Percentiles rank a stretch among this genome's conserved stretches.
phyloP scores from a whole-genome alignment of 139 green algal genomes.

The Mychonastes homosphaera region DNA sequence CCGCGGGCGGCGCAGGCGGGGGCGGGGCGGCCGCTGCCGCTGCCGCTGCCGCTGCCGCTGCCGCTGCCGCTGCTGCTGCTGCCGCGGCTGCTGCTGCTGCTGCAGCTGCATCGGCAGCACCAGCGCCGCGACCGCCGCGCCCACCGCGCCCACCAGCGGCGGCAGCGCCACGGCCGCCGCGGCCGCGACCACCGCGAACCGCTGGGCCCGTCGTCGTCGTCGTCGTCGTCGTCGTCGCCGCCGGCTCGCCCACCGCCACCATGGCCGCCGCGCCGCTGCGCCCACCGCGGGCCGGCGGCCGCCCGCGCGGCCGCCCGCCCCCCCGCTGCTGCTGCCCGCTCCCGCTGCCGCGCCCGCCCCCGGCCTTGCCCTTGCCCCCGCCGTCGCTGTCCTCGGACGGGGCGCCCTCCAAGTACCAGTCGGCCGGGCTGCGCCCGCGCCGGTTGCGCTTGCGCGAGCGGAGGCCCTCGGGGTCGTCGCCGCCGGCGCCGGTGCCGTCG shows the following conservation, averaged over 20 bases:
- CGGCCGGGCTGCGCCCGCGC: background rate
- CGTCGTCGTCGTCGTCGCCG: constrained; percentile 11
- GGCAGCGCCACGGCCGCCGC: background rate
- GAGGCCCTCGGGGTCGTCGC: no score
- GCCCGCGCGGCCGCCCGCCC: background rate
- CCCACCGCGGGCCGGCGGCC: no score
- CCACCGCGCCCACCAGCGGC: background rate
- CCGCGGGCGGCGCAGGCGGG: constrained; percentile 5
- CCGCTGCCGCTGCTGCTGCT: constrained; percentile 18
- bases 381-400: background rate
- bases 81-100: constrained; percentile 4
- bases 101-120: constrained; percentile 6
- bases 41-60: constrained; percentile 9
- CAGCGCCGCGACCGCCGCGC: constrained; percentile 5
- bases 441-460: no score
- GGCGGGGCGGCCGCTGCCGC: constrained; percentile 12
- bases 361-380: background rate
- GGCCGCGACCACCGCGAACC: background rate
- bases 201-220: background rate
- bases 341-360: background rate
- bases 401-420: no score
- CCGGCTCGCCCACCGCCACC: no score
- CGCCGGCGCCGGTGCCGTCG: background rate
- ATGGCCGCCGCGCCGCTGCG: no score
- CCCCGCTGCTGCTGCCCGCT: background rate